These are phyloP conservation scores for Sinapis alba DNA, from an alignment of 441 rosid genomes.

Conservation along the genomic window DNA sequence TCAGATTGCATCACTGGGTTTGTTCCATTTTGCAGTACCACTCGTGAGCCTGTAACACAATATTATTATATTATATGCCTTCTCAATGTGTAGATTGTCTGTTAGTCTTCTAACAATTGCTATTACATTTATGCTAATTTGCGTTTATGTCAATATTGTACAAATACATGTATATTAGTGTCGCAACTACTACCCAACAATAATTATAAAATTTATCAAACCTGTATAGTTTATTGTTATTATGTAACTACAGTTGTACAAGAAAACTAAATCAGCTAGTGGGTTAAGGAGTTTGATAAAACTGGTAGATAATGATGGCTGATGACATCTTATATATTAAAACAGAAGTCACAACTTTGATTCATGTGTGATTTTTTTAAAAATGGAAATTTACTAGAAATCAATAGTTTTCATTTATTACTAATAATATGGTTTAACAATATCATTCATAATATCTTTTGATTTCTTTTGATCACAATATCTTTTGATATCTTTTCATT, in stretches of 20 bases:
- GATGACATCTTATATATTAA: slow-evolving; percentile 17
- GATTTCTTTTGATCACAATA: too few relatives aligned
- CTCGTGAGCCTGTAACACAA: slow-evolving; percentile 38
- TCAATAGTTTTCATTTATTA: too few relatives aligned
- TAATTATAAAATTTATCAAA: slow-evolving; percentile 8
- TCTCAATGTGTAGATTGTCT: slow-evolving; percentile 28
- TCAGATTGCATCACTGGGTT: slow-evolving; percentile 42
- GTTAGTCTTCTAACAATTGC: slow-evolving; percentile 30
- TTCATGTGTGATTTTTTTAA: too few relatives aligned
- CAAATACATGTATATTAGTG: background rate
- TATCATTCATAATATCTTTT: too few relatives aligned
- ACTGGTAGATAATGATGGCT: slow-evolving; percentile 19
- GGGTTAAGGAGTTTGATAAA: slow-evolving; percentile 14
- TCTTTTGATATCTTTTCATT: too few relatives aligned
- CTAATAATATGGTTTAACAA: too few relatives aligned
- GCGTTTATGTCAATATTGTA: slow-evolving; percentile 14
- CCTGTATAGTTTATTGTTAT: slow-evolving; percentile 2
- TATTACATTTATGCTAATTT: background rate
- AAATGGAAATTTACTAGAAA: too few relatives aligned
- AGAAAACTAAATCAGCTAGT: slow-evolving; percentile 14
- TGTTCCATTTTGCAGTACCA: slow-evolving; percentile 37
- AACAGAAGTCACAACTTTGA: too few relatives aligned
- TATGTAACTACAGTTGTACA: background rate
- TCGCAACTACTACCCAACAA: slow-evolving; percentile 3
- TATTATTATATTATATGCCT: slow-evolving; percentile 6